Evolutionary conservation across 1,284 basidiomycete genomes (phyloP).

Genomic region (Malassezia obtusa): DNA sequence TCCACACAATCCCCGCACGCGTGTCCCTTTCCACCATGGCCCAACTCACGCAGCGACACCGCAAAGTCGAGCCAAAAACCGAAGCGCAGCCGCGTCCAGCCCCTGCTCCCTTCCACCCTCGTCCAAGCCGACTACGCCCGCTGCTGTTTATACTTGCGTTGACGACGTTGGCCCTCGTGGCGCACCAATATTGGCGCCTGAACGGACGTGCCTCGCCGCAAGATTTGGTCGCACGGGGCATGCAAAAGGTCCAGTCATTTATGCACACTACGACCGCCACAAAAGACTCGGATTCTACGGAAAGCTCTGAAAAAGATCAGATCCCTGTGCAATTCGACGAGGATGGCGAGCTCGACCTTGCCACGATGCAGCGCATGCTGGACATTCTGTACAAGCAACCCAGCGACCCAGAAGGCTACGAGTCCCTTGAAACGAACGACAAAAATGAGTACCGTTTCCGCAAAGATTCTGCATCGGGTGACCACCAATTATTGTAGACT

Average conservation of each 20-base stretch:
- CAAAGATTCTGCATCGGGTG: background rate
- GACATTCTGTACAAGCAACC: constrained; percentile 27
- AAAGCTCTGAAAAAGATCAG: background rate
- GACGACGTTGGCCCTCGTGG: constrained; percentile 6
- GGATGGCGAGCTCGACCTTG: constrained; percentile 32
- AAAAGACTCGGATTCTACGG: no score
- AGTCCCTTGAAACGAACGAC: background rate
- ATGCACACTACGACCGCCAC: no score
- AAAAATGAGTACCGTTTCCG: constrained; percentile 13
- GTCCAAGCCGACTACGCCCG: background rate
- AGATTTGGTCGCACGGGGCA: background rate
- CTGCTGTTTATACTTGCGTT: constrained; percentile 7
- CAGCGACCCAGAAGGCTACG: constrained; percentile 9
- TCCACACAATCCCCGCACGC: constrained; percentile 5
- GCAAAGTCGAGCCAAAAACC: constrained; percentile 1
- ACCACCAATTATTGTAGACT: background rate
- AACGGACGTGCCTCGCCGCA: background rate
- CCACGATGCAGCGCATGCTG: constrained; percentile 33
- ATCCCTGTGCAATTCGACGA: constrained; percentile 28
- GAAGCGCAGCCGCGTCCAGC: background rate
- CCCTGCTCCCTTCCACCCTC: background rate
- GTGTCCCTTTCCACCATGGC: background rate
- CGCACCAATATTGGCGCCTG: constrained; percentile 4
- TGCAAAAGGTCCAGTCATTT: background rate
- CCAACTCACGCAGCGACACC: constrained; percentile 1